Conservation (phyloP, 148 eudicot genomes). For the Chenopodium quinoa region DNA sequence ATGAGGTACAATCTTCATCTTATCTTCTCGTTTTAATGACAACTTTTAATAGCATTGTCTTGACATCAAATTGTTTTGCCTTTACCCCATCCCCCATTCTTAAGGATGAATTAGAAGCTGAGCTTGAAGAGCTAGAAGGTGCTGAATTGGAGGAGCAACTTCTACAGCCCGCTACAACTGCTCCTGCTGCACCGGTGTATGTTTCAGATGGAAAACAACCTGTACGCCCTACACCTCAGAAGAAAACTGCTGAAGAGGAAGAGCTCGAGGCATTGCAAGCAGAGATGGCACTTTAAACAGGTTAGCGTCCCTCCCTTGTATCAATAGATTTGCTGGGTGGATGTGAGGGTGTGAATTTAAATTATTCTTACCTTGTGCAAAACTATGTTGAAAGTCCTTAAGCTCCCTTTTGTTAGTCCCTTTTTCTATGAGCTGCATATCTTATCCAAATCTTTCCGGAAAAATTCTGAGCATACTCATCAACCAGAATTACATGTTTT, state of each 20-base stretch:
- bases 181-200: constrained; percentile 45
- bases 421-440: not conserved
- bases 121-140: constrained; percentile 67
- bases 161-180: constrained; percentile 58
- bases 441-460: not conserved
- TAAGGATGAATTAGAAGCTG: constrained; percentile 70
- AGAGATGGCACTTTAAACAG: constrained; percentile 54
- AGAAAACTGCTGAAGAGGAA: constrained; percentile 56
- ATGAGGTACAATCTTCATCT: constrained; percentile 39
- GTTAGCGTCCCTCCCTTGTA: constrained; percentile 4
- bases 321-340: not conserved
- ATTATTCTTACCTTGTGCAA: not conserved
- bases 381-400: not conserved
- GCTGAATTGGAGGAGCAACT: constrained; percentile 68
- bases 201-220: constrained; percentile 44
- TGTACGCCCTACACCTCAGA: constrained; percentile 41
- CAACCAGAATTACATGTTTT: not conserved
- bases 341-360: not conserved
- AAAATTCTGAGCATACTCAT: not conserved
- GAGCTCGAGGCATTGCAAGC: constrained; percentile 68
- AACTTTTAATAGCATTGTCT: not conserved
- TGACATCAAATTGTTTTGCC: not conserved
- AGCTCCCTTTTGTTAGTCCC: not conserved
- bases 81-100: not conserved
- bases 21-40: not conserved